Percentiles rank a stretch among this genome's conserved stretches.
Conservation (phyloP, 2,329 filamentous ascomycete species). For the Domatiomyces globalis region DNA sequence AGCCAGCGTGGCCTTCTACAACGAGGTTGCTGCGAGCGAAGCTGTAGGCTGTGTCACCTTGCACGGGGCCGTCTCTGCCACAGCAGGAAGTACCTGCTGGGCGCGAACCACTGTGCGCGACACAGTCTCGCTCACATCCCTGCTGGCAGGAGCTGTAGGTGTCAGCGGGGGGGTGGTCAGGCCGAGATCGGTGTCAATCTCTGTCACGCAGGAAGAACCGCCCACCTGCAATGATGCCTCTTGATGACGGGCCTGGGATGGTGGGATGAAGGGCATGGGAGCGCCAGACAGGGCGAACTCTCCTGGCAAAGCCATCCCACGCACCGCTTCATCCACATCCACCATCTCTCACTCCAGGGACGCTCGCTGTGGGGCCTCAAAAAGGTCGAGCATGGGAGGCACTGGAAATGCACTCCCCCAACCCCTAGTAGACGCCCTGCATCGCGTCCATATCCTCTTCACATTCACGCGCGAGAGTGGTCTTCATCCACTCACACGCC, state of each 20-base stretch:
- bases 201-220: too few relatives aligned
- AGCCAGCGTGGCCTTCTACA: background rate
- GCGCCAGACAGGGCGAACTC: background rate
- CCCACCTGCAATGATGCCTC: background rate
- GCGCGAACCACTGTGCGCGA: conserved; percentile 12
- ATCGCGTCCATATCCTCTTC: background rate
- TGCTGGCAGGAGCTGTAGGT: too few relatives aligned
- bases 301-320: background rate
- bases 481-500: background rate
- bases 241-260: background rate
- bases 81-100: conserved; percentile 6
- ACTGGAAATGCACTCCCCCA: background rate
- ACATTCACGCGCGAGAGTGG: background rate
- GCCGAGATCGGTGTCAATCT: background rate
- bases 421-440: background rate
- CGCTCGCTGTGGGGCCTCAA: background rate
- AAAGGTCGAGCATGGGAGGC: background rate
- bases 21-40: too few relatives aligned
- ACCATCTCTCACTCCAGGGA: background rate
- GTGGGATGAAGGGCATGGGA: background rate
- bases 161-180: background rate
- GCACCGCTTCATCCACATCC: background rate
- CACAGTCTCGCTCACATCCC: too few relatives aligned
- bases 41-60: too few relatives aligned
- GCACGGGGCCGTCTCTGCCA: background rate